Conservation (phyloP, 192 early-diverging fungal genomes). For the Backusella westeae region DNA sequence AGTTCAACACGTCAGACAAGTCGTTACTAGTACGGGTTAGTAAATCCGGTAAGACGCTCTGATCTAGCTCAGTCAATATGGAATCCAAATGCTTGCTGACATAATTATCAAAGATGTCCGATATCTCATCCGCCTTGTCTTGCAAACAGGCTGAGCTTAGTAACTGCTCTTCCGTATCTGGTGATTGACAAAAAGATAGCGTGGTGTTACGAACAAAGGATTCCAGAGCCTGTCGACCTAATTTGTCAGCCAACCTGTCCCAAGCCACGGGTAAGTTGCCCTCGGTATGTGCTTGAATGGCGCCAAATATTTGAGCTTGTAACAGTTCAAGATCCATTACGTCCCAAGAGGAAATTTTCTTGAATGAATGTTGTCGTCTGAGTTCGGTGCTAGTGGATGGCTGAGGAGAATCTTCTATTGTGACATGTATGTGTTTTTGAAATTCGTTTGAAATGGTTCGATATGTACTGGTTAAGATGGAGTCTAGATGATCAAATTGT, state of each 20-base stretch:
- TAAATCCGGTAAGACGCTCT: slow-evolving; percentile 8
- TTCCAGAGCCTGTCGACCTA: slow-evolving; percentile 21
- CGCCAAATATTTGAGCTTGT: slow-evolving; percentile 20
- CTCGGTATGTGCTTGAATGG: slow-evolving; percentile 23
- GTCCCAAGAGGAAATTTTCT: neutral
- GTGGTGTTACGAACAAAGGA: slow-evolving; percentile 1
- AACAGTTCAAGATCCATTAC: slow-evolving; percentile 21
- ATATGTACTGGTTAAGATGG: slow-evolving; percentile 9
- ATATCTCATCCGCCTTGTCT: slow-evolving; percentile 12
- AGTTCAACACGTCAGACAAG: slow-evolving; percentile 11
- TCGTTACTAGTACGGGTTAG: slow-evolving; percentile 13
- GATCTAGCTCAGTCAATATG: neutral
- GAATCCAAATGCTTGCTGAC: slow-evolving; percentile 1
- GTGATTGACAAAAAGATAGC: neutral
- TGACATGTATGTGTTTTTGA: slow-evolving; percentile 22
- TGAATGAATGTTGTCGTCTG: neutral
- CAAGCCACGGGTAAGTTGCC: slow-evolving; percentile 17
- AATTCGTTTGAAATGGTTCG: slow-evolving; percentile 16
- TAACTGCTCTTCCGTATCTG: neutral
- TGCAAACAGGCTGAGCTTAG: slow-evolving; percentile 11
- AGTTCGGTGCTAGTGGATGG: neutral
- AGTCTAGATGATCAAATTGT: slow-evolving; percentile 33
- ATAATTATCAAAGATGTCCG: slow-evolving; percentile 14
- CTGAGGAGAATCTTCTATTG: neutral
- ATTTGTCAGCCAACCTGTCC: slow-evolving; percentile 17